Conservation (phyloP, 2,329 filamentous ascomycete genomes). For the Xylaria sp. region DNA sequence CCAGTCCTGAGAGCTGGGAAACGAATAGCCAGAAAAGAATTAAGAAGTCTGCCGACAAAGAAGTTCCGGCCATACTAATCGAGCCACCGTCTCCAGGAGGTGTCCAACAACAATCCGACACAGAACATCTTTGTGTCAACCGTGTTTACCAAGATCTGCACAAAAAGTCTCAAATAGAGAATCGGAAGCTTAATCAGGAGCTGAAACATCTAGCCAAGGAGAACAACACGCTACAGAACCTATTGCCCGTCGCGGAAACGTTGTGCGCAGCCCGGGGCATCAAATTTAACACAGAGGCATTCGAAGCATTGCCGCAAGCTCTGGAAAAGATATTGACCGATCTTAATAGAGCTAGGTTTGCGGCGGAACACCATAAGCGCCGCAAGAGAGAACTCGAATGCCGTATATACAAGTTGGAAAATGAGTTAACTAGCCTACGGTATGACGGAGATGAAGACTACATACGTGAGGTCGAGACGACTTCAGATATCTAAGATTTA, state of each 20-base stretch:
- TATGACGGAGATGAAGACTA: background rate
- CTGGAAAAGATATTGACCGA: constrained; percentile 25
- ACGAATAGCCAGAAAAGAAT: constrained; percentile 8
- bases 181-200: constrained; percentile 1
- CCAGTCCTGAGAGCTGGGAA: constrained; percentile 26
- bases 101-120: background rate
- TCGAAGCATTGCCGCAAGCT: constrained; percentile 12
- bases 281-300: background rate
- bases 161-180: background rate
- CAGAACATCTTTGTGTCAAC: constrained; percentile 4
- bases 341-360: constrained; percentile 7
- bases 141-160: constrained; percentile 5
- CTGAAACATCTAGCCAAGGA: constrained; percentile 41
- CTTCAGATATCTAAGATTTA: too few species aligned
- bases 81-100: constrained; percentile 27
- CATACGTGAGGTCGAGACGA: background rate
- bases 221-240: constrained; percentile 30
- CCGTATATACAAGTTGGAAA: constrained; percentile 10
- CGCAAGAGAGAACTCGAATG: background rate
- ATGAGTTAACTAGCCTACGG: background rate
- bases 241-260: constrained; percentile 38
- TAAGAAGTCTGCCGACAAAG: background rate
- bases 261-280: constrained; percentile 41
- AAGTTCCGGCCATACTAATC: constrained; percentile 32
- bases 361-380: constrained; percentile 18